phyloP scores from a whole-genome alignment of 495 filamentous ascomycete species.

The Filosporella fistucella region DNA sequence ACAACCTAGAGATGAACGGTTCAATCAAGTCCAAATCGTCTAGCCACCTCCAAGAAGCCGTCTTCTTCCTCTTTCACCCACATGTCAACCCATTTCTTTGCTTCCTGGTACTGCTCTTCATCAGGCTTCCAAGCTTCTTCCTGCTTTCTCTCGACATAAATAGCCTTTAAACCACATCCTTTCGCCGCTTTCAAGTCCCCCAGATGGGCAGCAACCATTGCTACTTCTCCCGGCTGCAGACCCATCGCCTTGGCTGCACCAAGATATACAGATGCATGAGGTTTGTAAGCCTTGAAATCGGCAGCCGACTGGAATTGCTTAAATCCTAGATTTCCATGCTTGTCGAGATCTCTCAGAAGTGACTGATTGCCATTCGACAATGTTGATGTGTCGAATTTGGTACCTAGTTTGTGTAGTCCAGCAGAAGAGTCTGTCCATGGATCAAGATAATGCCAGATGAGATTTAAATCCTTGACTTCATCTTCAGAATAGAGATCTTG shows the following conservation, averaged over 20 bases:
- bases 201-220: slow-evolving; percentile 76
- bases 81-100: slow-evolving; percentile 58
- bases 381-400: slow-evolving; percentile 52
- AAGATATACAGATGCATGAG: slow-evolving; percentile 59
- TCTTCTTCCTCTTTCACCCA: slow-evolving; percentile 48
- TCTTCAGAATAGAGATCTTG: slow-evolving; percentile 52
- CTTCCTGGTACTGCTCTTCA: slow-evolving; percentile 43
- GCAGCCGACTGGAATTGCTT: slow-evolving; percentile 57
- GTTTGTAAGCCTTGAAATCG: slow-evolving; percentile 76
- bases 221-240: slow-evolving; percentile 55
- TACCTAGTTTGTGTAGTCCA: slow-evolving; percentile 53
- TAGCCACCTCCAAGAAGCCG: slow-evolving; percentile 51
- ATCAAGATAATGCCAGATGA: slow-evolving; percentile 65
- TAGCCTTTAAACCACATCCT: slow-evolving; percentile 55
- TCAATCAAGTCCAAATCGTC: slow-evolving; percentile 33
- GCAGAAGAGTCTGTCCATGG: slow-evolving; percentile 62
- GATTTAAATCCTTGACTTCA: slow-evolving; percentile 51
- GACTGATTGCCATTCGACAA: slow-evolving; percentile 71
- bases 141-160: slow-evolving; percentile 66
- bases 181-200: slow-evolving; percentile 64
- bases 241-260: slow-evolving; percentile 60
- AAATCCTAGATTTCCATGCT: slow-evolving; percentile 55
- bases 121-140: slow-evolving; percentile 61
- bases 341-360: slow-evolving; percentile 60
- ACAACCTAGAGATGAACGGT: too few species aligned